phyloP scores from a whole-genome alignment of 2,329 filamentous ascomycete species.

The Hysterium pulicare region DNA sequence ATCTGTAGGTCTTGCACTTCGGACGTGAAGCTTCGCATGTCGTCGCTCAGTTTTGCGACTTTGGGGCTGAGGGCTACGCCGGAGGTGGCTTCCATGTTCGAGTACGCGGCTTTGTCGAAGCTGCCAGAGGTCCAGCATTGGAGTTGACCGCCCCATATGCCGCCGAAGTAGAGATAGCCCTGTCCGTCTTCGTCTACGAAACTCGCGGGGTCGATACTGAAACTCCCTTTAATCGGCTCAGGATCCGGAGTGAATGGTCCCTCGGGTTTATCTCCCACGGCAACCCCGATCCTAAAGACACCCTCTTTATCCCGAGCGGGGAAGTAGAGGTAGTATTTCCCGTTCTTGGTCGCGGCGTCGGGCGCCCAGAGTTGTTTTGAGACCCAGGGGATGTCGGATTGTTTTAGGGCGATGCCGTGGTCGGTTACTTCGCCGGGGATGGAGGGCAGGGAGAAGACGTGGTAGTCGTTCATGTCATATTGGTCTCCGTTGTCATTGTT shows the following conservation, averaged over 20 bases:
- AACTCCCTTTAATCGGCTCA: slow-evolving; percentile 64
- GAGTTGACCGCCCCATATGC: slow-evolving; percentile 76
- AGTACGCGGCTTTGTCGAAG: slow-evolving; percentile 49
- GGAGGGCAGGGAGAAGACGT: slow-evolving; percentile 65
- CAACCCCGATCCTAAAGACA: slow-evolving; percentile 73
- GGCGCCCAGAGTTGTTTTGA: slow-evolving; percentile 79
- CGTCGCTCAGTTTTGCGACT: slow-evolving; percentile 60
- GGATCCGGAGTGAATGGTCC: slow-evolving; percentile 68
- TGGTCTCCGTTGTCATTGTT: slow-evolving; percentile 85
- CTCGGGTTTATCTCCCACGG: slow-evolving; percentile 59
- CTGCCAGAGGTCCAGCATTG: slow-evolving; percentile 66
- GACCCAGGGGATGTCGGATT: slow-evolving; percentile 70
- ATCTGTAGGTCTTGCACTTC: slow-evolving; percentile 61
- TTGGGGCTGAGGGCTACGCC: slow-evolving; percentile 61
- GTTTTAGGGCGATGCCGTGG: slow-evolving; percentile 66
- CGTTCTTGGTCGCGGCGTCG: slow-evolving; percentile 66
- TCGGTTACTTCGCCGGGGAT: slow-evolving; percentile 60
- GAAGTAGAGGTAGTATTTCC: slow-evolving; percentile 74
- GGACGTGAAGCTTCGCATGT: slow-evolving; percentile 62
- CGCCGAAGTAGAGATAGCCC: slow-evolving; percentile 72
- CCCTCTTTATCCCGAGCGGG: slow-evolving; percentile 68
- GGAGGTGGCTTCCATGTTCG: slow-evolving; percentile 22
- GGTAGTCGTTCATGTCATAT: slow-evolving; percentile 82
- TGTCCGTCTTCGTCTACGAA: slow-evolving; percentile 68
- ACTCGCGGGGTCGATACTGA: slow-evolving; percentile 72